These are phyloP conservation scores for Fusarium bulbicola DNA, from an alignment of 2,329 filamentous ascomycete genomes.

Conservation along the genomic window DNA sequence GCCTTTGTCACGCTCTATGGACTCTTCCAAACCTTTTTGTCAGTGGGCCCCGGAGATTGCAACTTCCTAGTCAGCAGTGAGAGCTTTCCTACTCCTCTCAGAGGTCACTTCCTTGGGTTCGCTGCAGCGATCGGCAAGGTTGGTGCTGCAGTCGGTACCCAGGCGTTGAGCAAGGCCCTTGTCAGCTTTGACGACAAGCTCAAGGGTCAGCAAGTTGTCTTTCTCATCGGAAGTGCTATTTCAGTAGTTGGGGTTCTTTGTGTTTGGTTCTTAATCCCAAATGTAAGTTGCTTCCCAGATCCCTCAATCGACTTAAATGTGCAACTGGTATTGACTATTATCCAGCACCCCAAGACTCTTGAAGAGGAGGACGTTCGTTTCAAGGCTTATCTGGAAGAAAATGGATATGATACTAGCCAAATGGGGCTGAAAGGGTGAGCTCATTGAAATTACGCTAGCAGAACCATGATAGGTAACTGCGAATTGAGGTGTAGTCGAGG, in stretches of 20 bases:
- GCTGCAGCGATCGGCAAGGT: background rate
- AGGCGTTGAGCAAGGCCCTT: background rate
- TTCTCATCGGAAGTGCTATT: background rate
- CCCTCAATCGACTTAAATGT: accelerated
- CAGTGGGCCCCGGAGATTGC: background rate
- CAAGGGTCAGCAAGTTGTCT: background rate
- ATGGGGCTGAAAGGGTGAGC: background rate
- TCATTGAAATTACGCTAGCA: accelerated
- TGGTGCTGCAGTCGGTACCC: background rate
- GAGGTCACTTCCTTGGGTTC: background rate
- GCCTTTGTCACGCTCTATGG: background rate
- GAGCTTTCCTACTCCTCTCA: background rate
- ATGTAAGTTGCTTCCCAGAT: background rate
- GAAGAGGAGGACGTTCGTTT: background rate
- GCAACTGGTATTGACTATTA: background rate
- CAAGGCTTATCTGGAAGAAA: background rate
- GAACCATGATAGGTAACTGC: background rate
- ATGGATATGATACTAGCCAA: background rate
- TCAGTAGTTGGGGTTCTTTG: background rate
- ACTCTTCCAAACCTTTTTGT: background rate
- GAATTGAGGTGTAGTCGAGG: background rate
- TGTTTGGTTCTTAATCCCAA: background rate
- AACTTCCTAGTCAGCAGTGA: background rate
- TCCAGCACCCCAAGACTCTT: background rate
- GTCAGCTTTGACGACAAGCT: background rate